These are phyloP conservation scores for bread wheat (Triticum aestivum) DNA, from an alignment of 176 grass and related monocot species.

Conservation along the genomic window IWGSC_CS_RefSeq_v2.1 NC_057808.1:498372621-498373120, in stretches of 20 bases:
- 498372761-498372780: not conserved
- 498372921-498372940: constrained; percentile 83
- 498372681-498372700: constrained; percentile 87
- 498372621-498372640: constrained; percentile 38
- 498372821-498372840: constrained; percentile 99
- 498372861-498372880: constrained; percentile 70
- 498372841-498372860: constrained; percentile 87
- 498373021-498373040: too few species aligned
- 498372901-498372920: constrained; percentile 80
- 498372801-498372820: constrained; percentile 67
- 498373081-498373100: too few species aligned
- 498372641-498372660: constrained; percentile 79
- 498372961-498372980: constrained; percentile 33
- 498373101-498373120: too few species aligned
- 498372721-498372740: constrained; percentile 95
- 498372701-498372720: constrained; percentile 88
- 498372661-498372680: constrained; percentile 86
- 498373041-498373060: too few species aligned
- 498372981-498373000: not conserved
- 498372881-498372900: constrained; percentile 76
- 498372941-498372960: constrained; percentile 67
- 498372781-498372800: constrained; percentile 49
- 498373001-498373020: not conserved
- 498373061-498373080: too few species aligned
- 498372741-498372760: constrained; percentile 38